Evolutionary conservation across 345 rosid species (phyloP).

Genomic region (Pugionium dolabratum): DNA sequence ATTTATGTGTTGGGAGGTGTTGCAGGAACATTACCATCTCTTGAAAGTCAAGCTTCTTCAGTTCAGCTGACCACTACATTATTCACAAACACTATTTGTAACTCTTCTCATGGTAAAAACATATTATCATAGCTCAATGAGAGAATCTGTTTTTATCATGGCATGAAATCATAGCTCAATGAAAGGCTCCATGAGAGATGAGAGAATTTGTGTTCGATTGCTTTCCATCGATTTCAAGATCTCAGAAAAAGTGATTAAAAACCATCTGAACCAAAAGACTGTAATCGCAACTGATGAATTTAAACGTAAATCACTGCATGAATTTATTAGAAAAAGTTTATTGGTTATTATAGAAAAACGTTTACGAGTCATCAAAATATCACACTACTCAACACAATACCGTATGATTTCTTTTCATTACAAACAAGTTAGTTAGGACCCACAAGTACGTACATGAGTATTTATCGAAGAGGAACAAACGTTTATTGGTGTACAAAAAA

Average conservation of each 20-base stretch:
- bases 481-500: no score
- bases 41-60: slow-evolving; percentile 92
- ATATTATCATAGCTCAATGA: no score
- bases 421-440: not conserved
- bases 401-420: no score
- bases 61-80: slow-evolving; percentile 84
- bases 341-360: not conserved
- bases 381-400: no score
- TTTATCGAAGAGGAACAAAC: not conserved
- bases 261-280: not conserved
- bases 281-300: slow-evolving; percentile 20
- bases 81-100: not conserved
- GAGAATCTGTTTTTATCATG: no score
- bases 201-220: slow-evolving; percentile 11
- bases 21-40: slow-evolving; percentile 99
- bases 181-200: not conserved
- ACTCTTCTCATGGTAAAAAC: not conserved
- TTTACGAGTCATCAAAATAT: no score
- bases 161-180: no score
- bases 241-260: not conserved
- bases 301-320: slow-evolving; percentile 1
- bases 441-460: not conserved
- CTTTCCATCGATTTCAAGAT: slow-evolving; percentile 36
- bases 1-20: slow-evolving; percentile 86
- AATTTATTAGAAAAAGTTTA: not conserved